Conservation (phyloP, 805 yeast genomes). For the Saccharomycopsis fermentans region DNA sequence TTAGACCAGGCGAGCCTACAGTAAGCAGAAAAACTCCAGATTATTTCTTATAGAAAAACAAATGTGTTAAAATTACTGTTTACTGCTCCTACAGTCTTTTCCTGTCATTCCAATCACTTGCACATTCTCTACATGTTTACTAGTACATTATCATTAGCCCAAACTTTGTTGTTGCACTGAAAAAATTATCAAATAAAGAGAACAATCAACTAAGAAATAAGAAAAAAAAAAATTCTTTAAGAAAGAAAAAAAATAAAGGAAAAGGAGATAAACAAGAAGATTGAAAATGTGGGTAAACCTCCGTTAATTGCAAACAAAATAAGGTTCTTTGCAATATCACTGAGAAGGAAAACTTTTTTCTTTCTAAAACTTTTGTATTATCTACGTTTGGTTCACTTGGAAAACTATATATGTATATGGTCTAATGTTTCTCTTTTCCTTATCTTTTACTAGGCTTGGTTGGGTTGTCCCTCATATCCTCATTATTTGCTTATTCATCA, state of each 20-base stretch:
- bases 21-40: slow-evolving; percentile 96
- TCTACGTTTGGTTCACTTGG: neutral
- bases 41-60: slow-evolving; percentile 60
- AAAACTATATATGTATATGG: neutral
- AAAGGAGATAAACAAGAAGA: neutral
- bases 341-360: neutral
- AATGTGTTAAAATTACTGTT: neutral
- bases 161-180: neutral
- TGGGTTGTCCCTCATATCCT: neutral
- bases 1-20: slow-evolving; percentile 96
- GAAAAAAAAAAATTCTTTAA: no score
- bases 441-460: neutral
- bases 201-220: neutral
- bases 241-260: neutral
- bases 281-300: neutral
- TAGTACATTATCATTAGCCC: neutral
- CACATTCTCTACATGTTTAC: neutral
- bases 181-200: neutral
- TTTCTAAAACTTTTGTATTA: neutral
- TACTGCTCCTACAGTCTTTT: neutral
- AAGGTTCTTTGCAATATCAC: neutral
- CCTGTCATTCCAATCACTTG: neutral
- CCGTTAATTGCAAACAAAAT: neutral
- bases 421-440: neutral
- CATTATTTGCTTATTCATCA: neutral